These are phyloP conservation scores for Krasilnikovozyma curviuscula DNA, from an alignment of 768 basidiomycete genomes.

Conservation along the genomic window DNA sequence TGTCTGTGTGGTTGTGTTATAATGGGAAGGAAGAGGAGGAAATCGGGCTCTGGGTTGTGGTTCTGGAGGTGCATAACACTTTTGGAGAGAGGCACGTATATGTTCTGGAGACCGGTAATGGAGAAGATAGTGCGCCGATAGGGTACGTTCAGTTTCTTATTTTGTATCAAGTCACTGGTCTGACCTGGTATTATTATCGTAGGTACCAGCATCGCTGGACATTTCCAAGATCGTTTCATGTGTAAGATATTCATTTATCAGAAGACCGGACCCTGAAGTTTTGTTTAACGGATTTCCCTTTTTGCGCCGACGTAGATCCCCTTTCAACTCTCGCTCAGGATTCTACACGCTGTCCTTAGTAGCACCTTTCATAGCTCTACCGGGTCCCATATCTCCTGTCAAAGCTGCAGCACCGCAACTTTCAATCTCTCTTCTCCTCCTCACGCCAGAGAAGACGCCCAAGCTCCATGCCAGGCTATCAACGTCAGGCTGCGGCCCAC, in stretches of 20 bases:
- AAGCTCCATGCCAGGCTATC: slow-evolving; percentile 40
- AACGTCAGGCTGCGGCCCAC: slow-evolving; percentile 15
- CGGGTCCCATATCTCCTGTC: not conserved
- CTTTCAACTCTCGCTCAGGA: slow-evolving; percentile 52
- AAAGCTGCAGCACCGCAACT: not conserved
- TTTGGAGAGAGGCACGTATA: slow-evolving; percentile 52
- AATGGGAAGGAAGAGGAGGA: slow-evolving; percentile 14
- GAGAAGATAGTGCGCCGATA: slow-evolving; percentile 28
- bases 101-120: slow-evolving; percentile 32
- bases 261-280: no score
- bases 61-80: slow-evolving; percentile 57
- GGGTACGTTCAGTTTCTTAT: slow-evolving; percentile 1
- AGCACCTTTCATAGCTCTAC: slow-evolving; percentile 30
- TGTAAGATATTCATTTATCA: no score
- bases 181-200: slow-evolving; percentile 3
- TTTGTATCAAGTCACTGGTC: no score
- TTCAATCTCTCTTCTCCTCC: slow-evolving; percentile 19
- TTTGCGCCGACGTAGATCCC: no score
- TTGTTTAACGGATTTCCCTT: no score
- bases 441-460: slow-evolving; percentile 24
- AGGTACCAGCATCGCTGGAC: slow-evolving; percentile 48
- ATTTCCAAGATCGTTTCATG: slow-evolving; percentile 48
- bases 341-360: slow-evolving; percentile 42
- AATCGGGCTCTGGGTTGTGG: slow-evolving; percentile 18
- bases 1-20: slow-evolving; percentile 51